A percentile compares a stretch with the other conserved stretches of the same genome.
Evolutionary conservation across 2,329 filamentous ascomycete species (phyloP).

Genomic region (Aspergillus texensis): DNA sequence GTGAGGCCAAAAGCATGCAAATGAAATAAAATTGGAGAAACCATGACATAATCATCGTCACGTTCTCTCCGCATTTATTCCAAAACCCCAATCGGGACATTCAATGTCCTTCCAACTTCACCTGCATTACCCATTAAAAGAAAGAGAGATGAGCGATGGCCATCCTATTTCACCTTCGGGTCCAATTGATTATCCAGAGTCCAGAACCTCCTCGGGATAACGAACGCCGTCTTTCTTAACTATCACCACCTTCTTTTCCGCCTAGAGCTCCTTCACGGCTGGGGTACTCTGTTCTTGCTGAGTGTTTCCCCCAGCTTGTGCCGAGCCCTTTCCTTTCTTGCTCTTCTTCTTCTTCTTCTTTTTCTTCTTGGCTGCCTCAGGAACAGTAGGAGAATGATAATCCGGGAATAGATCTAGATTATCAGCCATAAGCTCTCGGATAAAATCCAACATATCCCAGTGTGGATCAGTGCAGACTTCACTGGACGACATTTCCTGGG

Average conservation of each 20-base stretch:
- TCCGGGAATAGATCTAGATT: background rate
- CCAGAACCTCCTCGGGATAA: background rate
- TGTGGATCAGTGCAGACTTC: background rate
- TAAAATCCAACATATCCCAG: constrained; percentile 7
- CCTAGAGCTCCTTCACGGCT: background rate
- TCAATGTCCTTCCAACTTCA: background rate
- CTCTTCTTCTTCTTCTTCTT: background rate
- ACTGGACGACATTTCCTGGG: background rate
- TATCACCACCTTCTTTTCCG: background rate
- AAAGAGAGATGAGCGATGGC: background rate
- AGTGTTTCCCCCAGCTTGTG: background rate
- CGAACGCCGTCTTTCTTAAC: background rate
- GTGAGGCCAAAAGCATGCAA: background rate
- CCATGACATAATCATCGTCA: constrained; percentile 18
- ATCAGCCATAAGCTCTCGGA: background rate
- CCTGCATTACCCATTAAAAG: background rate
- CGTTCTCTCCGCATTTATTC: constrained; percentile 2
- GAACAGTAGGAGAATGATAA: background rate
- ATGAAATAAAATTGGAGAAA: constrained; percentile 7
- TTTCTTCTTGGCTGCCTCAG: background rate
- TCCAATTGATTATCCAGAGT: background rate
- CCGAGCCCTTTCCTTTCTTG: background rate
- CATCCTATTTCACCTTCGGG: background rate
- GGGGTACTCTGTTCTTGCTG: background rate
- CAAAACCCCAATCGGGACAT: background rate